Percentiles rank a stretch among this genome's conserved stretches.
These are phyloP conservation scores for Pelargonium myrrhifolium DNA, from an alignment of 441 rosid genomes.

Conservation along the genomic window DNA sequence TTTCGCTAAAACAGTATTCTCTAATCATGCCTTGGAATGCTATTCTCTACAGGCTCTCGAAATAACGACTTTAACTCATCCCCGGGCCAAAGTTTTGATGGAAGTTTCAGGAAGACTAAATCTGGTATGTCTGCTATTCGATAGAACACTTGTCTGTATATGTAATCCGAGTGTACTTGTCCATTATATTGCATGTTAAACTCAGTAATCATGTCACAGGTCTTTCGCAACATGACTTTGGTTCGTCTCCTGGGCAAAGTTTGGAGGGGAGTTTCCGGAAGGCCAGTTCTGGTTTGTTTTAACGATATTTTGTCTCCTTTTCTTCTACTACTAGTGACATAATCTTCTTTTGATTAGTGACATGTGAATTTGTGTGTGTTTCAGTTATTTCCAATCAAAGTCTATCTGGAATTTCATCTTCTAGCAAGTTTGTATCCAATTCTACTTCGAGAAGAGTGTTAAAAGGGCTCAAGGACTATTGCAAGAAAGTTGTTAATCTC, in stretches of 20 bases:
- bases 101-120: slow-evolving; percentile 18
- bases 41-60: slow-evolving; percentile 23
- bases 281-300: slow-evolving; percentile 47
- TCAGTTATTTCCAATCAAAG: slow-evolving; percentile 44
- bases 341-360: neutral
- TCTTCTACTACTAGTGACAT: neutral
- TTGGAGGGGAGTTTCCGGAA: slow-evolving; percentile 51
- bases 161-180: neutral
- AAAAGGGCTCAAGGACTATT: slow-evolving; percentile 47
- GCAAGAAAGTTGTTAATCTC: slow-evolving; percentile 30
- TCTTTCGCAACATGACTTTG: slow-evolving; percentile 32
- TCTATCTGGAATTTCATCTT: slow-evolving; percentile 35
- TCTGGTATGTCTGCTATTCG: slow-evolving; percentile 11
- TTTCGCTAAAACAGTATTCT: neutral
- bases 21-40: slow-evolving; percentile 4
- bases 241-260: slow-evolving; percentile 38
- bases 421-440: slow-evolving; percentile 33
- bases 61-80: slow-evolving; percentile 10
- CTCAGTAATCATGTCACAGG: slow-evolving; percentile 24
- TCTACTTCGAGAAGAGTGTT: slow-evolving; percentile 38
- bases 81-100: slow-evolving; percentile 13
- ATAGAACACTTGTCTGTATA: neutral
- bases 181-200: neutral
- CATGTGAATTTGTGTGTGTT: slow-evolving; percentile 11
- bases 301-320: neutral